Percentiles rank a stretch among this genome's conserved stretches.
phyloP scores from a whole-genome alignment of 257 asterid species.

The Jasminum sambac region DNA sequence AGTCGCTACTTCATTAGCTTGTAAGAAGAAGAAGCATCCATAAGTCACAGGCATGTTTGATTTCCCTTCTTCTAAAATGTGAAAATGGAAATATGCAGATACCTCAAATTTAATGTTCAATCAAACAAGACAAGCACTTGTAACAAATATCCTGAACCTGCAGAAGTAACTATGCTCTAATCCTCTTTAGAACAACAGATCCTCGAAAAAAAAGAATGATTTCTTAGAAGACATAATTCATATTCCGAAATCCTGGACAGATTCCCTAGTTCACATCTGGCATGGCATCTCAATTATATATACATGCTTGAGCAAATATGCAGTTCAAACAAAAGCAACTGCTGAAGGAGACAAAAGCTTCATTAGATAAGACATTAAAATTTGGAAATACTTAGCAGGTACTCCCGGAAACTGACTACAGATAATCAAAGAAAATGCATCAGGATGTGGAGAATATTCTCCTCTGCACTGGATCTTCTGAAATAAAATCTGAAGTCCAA shows the following conservation, averaged over 20 bases:
- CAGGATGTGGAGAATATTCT: slow-evolving; percentile 7
- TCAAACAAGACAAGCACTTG: not conserved
- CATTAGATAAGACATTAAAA: slow-evolving; percentile 13
- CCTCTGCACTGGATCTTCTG: slow-evolving; percentile 11
- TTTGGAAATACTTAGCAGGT: slow-evolving; percentile 3
- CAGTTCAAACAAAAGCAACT: slow-evolving; percentile 15
- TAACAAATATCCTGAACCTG: not conserved
- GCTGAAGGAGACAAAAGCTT: slow-evolving; percentile 9
- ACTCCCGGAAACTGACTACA: slow-evolving; percentile 14
- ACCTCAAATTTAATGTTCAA: slow-evolving; percentile 15
- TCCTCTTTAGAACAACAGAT: slow-evolving; percentile 17
- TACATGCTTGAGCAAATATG: slow-evolving; percentile 9
- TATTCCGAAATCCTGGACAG: not conserved
- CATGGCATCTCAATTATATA: slow-evolving; percentile 13
- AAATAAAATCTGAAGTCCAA: slow-evolving; percentile 22
- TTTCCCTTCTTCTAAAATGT: not conserved
- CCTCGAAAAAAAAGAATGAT: slow-evolving; percentile 16
- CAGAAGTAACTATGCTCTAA: slow-evolving; percentile 16
- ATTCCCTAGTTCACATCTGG: not conserved
- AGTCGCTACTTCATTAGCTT: slow-evolving; percentile 2
- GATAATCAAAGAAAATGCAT: not conserved
- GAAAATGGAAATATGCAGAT: not conserved
- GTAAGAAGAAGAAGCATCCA: slow-evolving; percentile 5
- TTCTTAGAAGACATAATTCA: not conserved
- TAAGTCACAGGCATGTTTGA: not conserved